A percentile compares a stretch with the other conserved stretches of the same genome.
These are phyloP conservation scores for Epichloe coenophiala DNA, from an alignment of 2,329 filamentous ascomycete genomes.

Conservation along the genomic window DNA sequence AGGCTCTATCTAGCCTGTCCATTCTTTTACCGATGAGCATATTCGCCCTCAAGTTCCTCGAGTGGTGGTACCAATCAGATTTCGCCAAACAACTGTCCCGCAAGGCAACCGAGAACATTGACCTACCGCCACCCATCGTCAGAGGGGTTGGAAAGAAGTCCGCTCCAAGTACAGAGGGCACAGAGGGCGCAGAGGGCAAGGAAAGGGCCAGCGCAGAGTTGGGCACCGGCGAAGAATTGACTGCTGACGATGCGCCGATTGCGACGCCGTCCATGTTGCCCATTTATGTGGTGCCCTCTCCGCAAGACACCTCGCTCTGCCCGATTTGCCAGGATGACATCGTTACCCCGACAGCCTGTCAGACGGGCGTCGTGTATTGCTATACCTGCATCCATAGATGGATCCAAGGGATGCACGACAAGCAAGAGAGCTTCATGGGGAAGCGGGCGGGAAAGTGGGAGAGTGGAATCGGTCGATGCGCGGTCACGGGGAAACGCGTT, in stretches of 20 bases:
- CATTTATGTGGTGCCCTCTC: constrained; percentile 65
- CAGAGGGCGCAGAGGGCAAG: constrained; percentile 7
- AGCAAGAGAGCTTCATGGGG: constrained; percentile 77
- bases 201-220: constrained; percentile 12
- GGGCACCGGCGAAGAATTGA: constrained; percentile 18
- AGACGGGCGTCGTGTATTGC: constrained; percentile 91
- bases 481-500: constrained; percentile 76
- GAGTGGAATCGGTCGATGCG: constrained; percentile 66
- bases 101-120: constrained; percentile 75
- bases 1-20: constrained; percentile 60
- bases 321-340: constrained; percentile 75
- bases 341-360: constrained; percentile 80
- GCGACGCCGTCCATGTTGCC: constrained; percentile 65
- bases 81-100: constrained; percentile 83
- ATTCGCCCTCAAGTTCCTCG: constrained; percentile 92
- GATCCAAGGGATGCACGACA: constrained; percentile 73
- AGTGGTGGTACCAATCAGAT: constrained; percentile 98
- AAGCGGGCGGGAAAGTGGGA: constrained; percentile 60
- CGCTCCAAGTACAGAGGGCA: background rate
- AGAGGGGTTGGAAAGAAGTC: constrained; percentile 38
- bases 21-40: constrained; percentile 84
- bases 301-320: constrained; percentile 58
- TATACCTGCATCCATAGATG: constrained; percentile 93
- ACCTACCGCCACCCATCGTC: constrained; percentile 78
- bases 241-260: constrained; percentile 51